Conservation (phyloP, 768 basidiomycete species). For the Serendipita sp. region DNA sequence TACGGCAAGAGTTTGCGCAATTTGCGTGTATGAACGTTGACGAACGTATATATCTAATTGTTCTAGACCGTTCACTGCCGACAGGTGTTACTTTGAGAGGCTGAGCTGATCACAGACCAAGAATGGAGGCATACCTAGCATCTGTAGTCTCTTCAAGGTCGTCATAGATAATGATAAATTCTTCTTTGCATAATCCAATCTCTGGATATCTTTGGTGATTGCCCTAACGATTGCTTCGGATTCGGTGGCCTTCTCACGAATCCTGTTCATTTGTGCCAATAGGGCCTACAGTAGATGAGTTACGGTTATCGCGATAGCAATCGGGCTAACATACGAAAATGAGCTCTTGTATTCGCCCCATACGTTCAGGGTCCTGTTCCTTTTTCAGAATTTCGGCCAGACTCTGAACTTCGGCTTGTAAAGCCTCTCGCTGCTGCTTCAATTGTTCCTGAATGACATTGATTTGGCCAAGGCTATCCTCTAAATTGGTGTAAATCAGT, state of each 20-base stretch:
- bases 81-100: background rate
- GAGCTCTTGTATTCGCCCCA: constrained; percentile 89
- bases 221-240: constrained; percentile 90
- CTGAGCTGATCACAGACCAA: background rate
- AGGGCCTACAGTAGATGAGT: constrained; percentile 45
- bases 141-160: constrained; percentile 74
- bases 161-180: constrained; percentile 47
- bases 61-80: constrained; percentile 59
- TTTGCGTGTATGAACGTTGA: constrained; percentile 66
- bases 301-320: constrained; percentile 6
- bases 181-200: constrained; percentile 47
- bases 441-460: constrained; percentile 55
- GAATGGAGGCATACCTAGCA: constrained; percentile 53
- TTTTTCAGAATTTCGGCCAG: constrained; percentile 50
- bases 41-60: constrained; percentile 67
- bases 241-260: constrained; percentile 92
- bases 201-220: constrained; percentile 93
- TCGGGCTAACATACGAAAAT: constrained; percentile 51
- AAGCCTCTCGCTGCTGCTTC: constrained; percentile 46
- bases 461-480: constrained; percentile 56
- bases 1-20: constrained; percentile 67
- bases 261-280: constrained; percentile 86
- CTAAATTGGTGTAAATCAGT: constrained; percentile 24
- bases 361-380: constrained; percentile 75
- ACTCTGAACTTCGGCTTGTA: constrained; percentile 55